Base-by-base conservation (phyloP, 2,329 filamentous ascomycete species). In the Beauveria bassiana region DNA sequence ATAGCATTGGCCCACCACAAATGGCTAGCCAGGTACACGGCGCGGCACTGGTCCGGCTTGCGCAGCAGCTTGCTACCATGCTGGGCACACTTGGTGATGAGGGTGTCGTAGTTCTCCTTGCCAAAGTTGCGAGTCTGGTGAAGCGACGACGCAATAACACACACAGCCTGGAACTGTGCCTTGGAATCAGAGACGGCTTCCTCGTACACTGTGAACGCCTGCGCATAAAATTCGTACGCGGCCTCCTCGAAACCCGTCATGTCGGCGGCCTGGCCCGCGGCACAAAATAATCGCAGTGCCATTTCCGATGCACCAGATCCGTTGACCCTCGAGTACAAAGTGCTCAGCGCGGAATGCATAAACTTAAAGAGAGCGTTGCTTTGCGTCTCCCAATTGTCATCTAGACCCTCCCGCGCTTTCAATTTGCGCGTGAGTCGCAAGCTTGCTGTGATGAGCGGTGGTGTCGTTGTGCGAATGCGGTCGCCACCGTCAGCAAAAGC, bases 161-260 rank as follows among this genome's bases (percentile, higher is more conserved):
- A 97, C 0, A 99, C 95, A 1, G 95, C 93, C 77, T 99, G 95
- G 79, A 98, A 99, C 73, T 99, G 95, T 16, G 93, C 93, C 73
- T 96, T 88, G 18, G 92, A 96, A 73, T 99, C 96, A 64, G 91
- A 95, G 65, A 99, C 90, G 0, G 91, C 89, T 74, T 99, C 95
- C 72, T 99, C 95, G 71, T 99, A 99, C 9, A 98, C 91, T 0
- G 93, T 98, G 69, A 99, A 99, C 0, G 95, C 93, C 74, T 99
- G 95, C 0, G 95, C 95, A 68, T 97, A 98, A 78, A 96, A 99
- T 72, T 99, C 95, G 73, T 99, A 99, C 12, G 92, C 90, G 47
- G 96, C 91, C 76, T 99, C 95, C 72, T 99, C 93, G 67, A 96
- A 96, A 2, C 89, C 90, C 12, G 87, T 91, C 74, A 95, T 88